A percentile compares a stretch with the other conserved stretches of the same genome.
Conservation (phyloP, 257 asterid genomes). For the Ilex asprella region DNA sequence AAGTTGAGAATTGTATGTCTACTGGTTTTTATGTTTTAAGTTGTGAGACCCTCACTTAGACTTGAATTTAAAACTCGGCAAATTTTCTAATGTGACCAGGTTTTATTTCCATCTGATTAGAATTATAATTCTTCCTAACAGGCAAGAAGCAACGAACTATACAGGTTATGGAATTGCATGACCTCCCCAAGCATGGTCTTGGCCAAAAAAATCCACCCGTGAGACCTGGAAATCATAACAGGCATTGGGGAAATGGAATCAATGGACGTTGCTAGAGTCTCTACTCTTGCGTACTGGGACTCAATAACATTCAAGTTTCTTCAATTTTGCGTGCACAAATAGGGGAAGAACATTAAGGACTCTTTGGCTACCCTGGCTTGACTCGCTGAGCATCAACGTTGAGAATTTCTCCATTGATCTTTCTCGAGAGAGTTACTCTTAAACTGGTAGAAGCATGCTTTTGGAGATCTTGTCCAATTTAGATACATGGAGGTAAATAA, state of each 20-base stretch:
- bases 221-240: slow-evolving; percentile 25
- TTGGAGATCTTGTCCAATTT: neutral
- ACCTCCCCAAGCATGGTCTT: slow-evolving; percentile 63
- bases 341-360: neutral
- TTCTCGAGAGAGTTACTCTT: slow-evolving; percentile 4
- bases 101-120: neutral
- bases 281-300: slow-evolving; percentile 8
- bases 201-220: slow-evolving; percentile 17
- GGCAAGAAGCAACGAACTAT: slow-evolving; percentile 80
- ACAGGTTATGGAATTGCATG: slow-evolving; percentile 77
- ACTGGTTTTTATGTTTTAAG: neutral
- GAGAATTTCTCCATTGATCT: slow-evolving; percentile 6
- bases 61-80: too few relatives aligned
- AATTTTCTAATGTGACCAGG: neutral
- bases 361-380: neutral
- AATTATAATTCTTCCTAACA: slow-evolving; percentile 15
- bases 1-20: slow-evolving; percentile 77
- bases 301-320: slow-evolving; percentile 12
- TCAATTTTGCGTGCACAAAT: slow-evolving; percentile 7
- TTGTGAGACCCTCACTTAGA: too few relatives aligned
- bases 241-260: slow-evolving; percentile 31
- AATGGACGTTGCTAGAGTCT: slow-evolving; percentile 49
- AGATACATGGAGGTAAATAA: slow-evolving; percentile 4
- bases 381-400: slow-evolving; percentile 6
- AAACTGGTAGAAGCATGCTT: slow-evolving; percentile 5